Evolutionary conservation across 176 grass and related monocot species (phyloP).

Genomic region (bread wheat (Triticum aestivum)): IWGSC_CS_RefSeq_v2.1 NC_057796.1:53321485-53321984

Average conservation of each 20-base stretch:
- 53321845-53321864: not conserved
- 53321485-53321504: not conserved
- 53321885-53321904: not conserved
- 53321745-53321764: not conserved
- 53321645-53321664: not conserved
- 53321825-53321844: conserved; percentile 14
- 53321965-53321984: not conserved
- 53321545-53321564: not conserved
- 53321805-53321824: not conserved
- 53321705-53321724: not conserved
- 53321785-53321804: not conserved
- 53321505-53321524: not conserved
- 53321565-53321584: not conserved
- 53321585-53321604: not conserved
- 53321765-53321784: too few species aligned
- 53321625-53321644: not conserved
- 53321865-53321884: not conserved
- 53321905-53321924: not conserved
- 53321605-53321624: not conserved
- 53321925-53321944: not conserved
- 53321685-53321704: not conserved
- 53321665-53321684: not conserved
- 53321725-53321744: not conserved
- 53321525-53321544: not conserved
- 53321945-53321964: conserved; percentile 2